Base-by-base conservation (phyloP, 176 grass and related monocot genomes). In the Triticum urartu region DNA sequence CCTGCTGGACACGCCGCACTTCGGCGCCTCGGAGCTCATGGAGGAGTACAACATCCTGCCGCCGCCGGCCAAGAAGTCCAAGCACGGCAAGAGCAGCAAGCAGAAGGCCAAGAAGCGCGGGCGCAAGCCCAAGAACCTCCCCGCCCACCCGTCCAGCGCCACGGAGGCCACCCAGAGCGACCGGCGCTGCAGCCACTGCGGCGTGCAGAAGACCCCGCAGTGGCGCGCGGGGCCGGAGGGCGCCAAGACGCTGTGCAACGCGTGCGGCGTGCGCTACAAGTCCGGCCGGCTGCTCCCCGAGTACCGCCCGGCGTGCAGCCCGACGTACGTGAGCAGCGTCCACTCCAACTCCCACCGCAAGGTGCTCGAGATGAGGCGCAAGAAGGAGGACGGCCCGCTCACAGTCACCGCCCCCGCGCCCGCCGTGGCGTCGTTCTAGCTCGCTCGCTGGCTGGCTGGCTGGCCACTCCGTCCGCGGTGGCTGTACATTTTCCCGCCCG, bases 261-360 rank as follows among this genome's bases (percentile, higher is more conserved):
- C 97, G 22, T 98, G 93, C 87, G 96, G 96, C 60, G 96, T 98
- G 17, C 92, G 96, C 4, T 98, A 86, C 88, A 98, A 98, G 93
- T 98, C 97, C 5, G 97, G 97, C 9, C 65, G 97, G 3, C 93
- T 98, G 21, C 85, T 98, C 34, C 97, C 97, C 0, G 97, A 98
- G 94, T 98, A 98, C 82, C 91, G 93, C 2, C 96, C 93, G 0
- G 97, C 97, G 30, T 95, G 94, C 88, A 98, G 97, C 88, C 93
- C 93, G 0, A 95, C 97, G 6, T 98, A 90, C 81, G 79, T 87
- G 64, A 86, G 81, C 86, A 64, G 14, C 83, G 40, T 98, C 71
- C 97, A 98, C 85, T 98, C 97, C 76, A 99, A 94, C 89, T 96
- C 92, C 71, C 97, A 99, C 85, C 88, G 97, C 70, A 99, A 93